Evolutionary conservation across 2,329 filamentous ascomycete species (phyloP), one percentile per base, ranked within the genome.

Genomic region (Colletotrichum cereale): DNA sequence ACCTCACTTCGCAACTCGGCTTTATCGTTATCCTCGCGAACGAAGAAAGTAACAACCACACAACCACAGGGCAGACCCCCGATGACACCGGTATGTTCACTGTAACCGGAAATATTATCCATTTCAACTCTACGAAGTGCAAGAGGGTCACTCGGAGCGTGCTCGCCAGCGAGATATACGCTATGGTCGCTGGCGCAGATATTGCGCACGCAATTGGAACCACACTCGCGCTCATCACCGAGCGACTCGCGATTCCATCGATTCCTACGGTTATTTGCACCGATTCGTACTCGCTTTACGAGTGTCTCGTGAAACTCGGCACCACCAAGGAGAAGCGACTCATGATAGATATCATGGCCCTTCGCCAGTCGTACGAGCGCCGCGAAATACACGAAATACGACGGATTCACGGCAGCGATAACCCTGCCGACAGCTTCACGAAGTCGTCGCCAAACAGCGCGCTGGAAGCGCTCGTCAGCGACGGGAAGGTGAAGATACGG

Each of bases 331-430:
- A 77, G 21, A 75, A 77, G 36, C 8, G 72, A 1, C 26, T 72
- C 1, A 76, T 74, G 61, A 74, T 76, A 36, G 70, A 76, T 55
- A 74, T 77, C 18, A 75, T 77, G 52, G 60, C 63, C 0, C 18
- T 77, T 0, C 31, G 72, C 0, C 57, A 77, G 61, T 72, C 67
- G 0, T 76, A 76, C 48, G 71, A 77, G 26, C 36, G 65, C 0
- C 29, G 66, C 2, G 71, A 77, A 38, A n/a, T n/a, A n/a, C n/a
- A 48, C 1, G 69, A 76, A 31, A 52, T 78, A 14, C 14, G 48
- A 21, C 77, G 44, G 63, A 58, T 66, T 11, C 29, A 66, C 10
- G 24, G 63, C 2, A 42, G 38, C 2, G 42, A 66, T 18, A 66
- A 66, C 44, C 44, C n/a, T 0, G 53, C 63, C 2, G 29, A 65